These are phyloP conservation scores for Cornus controversa DNA, from an alignment of 148 eudicot genomes.

Conservation along the genomic window DNA sequence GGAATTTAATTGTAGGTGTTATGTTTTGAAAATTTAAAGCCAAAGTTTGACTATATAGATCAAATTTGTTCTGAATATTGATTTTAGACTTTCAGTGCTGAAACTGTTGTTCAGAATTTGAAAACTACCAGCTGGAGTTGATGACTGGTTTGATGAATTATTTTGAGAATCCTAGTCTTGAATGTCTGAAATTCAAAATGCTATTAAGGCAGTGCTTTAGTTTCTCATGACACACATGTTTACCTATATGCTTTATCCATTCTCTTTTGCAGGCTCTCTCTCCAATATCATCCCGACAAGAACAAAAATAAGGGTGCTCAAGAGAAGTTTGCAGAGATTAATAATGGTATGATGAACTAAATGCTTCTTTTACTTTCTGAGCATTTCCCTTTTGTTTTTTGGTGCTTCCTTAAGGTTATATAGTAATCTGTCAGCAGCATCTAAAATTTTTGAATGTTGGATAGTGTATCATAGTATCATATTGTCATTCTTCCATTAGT, in stretches of 20 bases:
- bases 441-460: not conserved
- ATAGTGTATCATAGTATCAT: not conserved
- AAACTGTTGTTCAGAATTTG: not conserved
- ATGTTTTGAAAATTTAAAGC: too few species aligned
- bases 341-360: constrained; percentile 53
- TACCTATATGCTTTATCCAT: not conserved
- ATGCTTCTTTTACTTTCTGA: not conserved
- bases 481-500: not conserved
- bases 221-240: not conserved
- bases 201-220: not conserved
- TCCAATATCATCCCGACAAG: constrained; percentile 94
- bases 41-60: too few species aligned
- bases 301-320: constrained; percentile 92
- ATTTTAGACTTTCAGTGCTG: too few species aligned
- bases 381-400: not conserved
- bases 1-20: too few species aligned
- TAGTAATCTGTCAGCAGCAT: not conserved
- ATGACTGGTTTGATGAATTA: not conserved
- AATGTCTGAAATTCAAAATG: not conserved
- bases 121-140: not conserved
- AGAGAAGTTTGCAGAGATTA: constrained; percentile 87
- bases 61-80: too few species aligned
- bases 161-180: not conserved
- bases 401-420: not conserved
- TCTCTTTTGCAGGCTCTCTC: constrained; percentile 66